Conservation (phyloP, 768 basidiomycete species). For the Pleurotus djamor region DNA sequence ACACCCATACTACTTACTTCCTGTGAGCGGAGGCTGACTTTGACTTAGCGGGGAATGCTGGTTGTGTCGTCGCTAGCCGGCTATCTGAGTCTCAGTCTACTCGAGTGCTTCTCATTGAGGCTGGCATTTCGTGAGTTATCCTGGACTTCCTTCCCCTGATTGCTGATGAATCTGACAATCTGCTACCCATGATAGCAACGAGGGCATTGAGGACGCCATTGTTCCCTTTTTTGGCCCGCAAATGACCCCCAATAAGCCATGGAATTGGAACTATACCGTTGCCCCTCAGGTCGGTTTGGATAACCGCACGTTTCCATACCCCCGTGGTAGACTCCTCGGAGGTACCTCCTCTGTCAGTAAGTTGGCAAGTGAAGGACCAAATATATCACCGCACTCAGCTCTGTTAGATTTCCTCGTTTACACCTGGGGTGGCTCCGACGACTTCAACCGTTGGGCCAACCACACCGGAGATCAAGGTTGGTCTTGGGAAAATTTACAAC, state of each 20-base stretch:
- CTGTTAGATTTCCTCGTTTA: constrained; percentile 30
- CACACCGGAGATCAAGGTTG: constrained; percentile 26
- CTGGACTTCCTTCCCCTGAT: background rate
- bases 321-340: constrained; percentile 31
- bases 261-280: constrained; percentile 33
- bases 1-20: background rate
- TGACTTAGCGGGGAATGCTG: constrained; percentile 13
- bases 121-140: constrained; percentile 11
- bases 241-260: constrained; percentile 15
- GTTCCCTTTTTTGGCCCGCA: constrained; percentile 14
- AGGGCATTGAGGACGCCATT: constrained; percentile 11
- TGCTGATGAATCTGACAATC: background rate
- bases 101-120: constrained; percentile 18
- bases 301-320: constrained; percentile 24
- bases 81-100: constrained; percentile 14
- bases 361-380: background rate
- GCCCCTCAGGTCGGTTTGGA: constrained; percentile 26
- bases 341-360: constrained; percentile 29
- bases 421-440: constrained; percentile 22
- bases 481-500: constrained; percentile 26
- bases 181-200: constrained; percentile 9
- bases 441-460: constrained; percentile 26
- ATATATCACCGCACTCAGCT: background rate
- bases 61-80: constrained; percentile 18
- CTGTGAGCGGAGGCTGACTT: too few species aligned